A percentile compares a stretch with the other conserved stretches of the same genome.
These are phyloP conservation scores for Penicillium sclerotiorum DNA, from an alignment of 2,329 filamentous ascomycete species.

Conservation along the genomic window DNA sequence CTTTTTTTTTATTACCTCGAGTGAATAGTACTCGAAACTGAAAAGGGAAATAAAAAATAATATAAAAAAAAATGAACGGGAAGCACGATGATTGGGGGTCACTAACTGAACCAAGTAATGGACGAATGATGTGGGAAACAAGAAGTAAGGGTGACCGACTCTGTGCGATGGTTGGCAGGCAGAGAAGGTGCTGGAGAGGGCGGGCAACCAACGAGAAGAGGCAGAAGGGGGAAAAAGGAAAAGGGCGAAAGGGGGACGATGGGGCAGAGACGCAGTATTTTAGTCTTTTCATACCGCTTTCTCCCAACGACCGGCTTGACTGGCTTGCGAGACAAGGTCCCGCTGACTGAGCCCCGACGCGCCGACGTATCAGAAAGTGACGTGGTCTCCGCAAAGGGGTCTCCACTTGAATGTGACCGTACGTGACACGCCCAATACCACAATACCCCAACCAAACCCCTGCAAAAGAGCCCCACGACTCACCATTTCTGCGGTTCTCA, in stretches of 20 bases:
- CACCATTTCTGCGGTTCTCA: too few species aligned
- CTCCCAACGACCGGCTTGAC: slow-evolving; percentile 26
- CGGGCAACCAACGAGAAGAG: slow-evolving; percentile 46
- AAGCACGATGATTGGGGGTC: slow-evolving; percentile 20
- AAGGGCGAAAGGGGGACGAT: slow-evolving; percentile 39
- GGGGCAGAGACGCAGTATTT: slow-evolving; percentile 36
- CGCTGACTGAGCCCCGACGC: slow-evolving; percentile 3
- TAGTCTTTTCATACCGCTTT: slow-evolving; percentile 33
- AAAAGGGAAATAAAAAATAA: neutral
- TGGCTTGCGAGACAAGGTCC: slow-evolving; percentile 9
- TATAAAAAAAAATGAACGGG: neutral
- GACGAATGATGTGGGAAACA: slow-evolving; percentile 7
- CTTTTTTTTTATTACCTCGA: neutral
- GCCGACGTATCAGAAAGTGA: slow-evolving; percentile 16
- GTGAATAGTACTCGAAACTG: neutral
- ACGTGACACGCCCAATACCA: neutral
- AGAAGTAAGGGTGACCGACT: slow-evolving; percentile 18
- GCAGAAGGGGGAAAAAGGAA: slow-evolving; percentile 39
- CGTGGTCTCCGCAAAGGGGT: neutral
- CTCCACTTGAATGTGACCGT: neutral
- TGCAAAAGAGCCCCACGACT: too few species aligned
- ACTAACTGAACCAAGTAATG: slow-evolving; percentile 10
- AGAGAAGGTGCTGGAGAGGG: slow-evolving; percentile 29
- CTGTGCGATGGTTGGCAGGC: slow-evolving; percentile 33
- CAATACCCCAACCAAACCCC: too few species aligned